phyloP scores from a whole-genome alignment of 345 rosid genomes.

The Lumnitzera racemosa region DNA sequence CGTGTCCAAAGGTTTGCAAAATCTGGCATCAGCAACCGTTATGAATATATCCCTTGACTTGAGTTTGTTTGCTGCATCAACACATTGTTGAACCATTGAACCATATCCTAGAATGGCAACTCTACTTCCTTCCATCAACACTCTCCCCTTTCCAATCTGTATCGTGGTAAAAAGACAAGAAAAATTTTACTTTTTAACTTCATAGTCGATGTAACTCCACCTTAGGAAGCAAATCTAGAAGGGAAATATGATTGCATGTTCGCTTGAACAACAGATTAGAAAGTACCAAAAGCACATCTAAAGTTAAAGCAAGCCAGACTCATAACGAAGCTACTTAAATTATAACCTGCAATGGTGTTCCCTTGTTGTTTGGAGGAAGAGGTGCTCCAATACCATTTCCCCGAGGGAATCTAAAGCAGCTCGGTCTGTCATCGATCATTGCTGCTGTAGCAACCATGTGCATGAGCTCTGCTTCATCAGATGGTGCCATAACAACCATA shows the following conservation, averaged over 20 bases:
- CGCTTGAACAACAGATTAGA: no score
- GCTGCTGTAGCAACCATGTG: conserved; percentile 82
- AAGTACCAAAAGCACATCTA: no score
- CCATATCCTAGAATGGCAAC: conserved; percentile 81
- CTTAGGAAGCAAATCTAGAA: no score
- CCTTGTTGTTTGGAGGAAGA: conserved; percentile 53
- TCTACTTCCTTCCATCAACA: conserved; percentile 58
- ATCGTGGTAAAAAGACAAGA: conserved; percentile 2
- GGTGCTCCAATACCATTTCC: conserved; percentile 56
- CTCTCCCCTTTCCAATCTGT: conserved; percentile 81
- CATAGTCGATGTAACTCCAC: no score
- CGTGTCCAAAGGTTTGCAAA: conserved; percentile 81
- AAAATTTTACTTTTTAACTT: no score
- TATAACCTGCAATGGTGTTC: conserved; percentile 50
- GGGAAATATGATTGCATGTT: no score
- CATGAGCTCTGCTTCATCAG: conserved; percentile 71
- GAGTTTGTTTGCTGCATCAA: conserved; percentile 49
- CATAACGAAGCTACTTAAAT: not conserved
- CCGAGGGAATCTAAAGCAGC: conserved; percentile 80
- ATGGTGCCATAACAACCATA: conserved; percentile 85
- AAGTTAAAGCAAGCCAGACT: no score
- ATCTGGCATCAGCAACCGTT: conserved; percentile 85
- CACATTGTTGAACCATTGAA: conserved; percentile 62
- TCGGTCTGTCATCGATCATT: conserved; percentile 67
- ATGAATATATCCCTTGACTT: conserved; percentile 27